phyloP scores from a whole-genome alignment of 495 filamentous ascomycete genomes.

The Xanthoparmelia taractica region DNA sequence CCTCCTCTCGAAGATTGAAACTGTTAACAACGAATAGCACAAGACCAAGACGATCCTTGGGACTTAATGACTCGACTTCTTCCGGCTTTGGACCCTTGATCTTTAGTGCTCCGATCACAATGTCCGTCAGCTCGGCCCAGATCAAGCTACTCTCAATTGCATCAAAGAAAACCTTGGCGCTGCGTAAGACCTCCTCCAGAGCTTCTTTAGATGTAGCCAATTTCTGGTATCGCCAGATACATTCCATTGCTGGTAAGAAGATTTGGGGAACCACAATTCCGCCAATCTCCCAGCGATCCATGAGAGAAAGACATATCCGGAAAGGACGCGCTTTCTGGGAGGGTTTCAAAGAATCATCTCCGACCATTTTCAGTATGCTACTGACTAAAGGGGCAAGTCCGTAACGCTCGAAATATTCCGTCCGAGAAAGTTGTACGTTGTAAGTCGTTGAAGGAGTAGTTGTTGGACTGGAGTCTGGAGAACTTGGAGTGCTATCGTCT shows the following conservation, averaged over 20 bases:
- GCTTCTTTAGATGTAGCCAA: constrained; percentile 51
- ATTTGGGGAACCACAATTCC: constrained; percentile 78
- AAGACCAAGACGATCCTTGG: constrained; percentile 48
- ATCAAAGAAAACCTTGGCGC: constrained; percentile 93
- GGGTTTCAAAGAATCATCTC: constrained; percentile 44
- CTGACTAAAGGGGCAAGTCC: constrained; percentile 65
- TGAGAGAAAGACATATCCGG: constrained; percentile 83
- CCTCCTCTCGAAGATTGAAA: constrained; percentile 93
- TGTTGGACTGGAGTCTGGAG: constrained; percentile 41
- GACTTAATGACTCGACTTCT: constrained; percentile 5
- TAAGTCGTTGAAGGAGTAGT: constrained; percentile 31
- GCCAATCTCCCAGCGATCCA: constrained; percentile 97
- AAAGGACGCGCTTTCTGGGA: constrained; percentile 78
- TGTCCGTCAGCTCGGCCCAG: constrained; percentile 67
- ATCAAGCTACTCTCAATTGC: constrained; percentile 91
- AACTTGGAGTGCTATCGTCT: constrained; percentile 32
- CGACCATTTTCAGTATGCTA: constrained; percentile 72
- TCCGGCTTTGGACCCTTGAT: constrained; percentile 10
- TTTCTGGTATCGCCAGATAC: constrained; percentile 61
- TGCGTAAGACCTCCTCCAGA: constrained; percentile 80
- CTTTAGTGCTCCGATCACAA: constrained; percentile 49
- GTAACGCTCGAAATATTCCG: constrained; percentile 70
- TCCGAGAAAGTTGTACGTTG: constrained; percentile 40
- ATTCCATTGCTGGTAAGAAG: constrained; percentile 78
- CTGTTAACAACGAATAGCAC: constrained; percentile 74